Evolutionary conservation across 1,139 yeast genomes (phyloP), one percentile per base, ranked within the genome.

Genomic region (Candida sojae): DNA sequence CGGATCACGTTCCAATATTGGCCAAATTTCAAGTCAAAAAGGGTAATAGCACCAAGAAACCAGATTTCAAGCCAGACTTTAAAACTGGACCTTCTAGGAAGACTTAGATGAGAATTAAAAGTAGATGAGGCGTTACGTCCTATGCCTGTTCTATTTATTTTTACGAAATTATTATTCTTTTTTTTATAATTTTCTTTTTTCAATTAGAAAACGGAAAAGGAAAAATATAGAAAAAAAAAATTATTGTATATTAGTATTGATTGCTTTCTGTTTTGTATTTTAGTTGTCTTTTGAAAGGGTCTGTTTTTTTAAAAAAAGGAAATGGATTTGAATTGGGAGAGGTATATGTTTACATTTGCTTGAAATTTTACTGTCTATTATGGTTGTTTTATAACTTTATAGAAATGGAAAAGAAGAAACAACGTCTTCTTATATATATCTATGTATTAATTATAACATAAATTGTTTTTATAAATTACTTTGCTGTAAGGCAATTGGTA

Each of bases 1-100:
- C 97, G 41, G 99, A 93, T 67, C 98, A 93, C 68, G 82, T 92
- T 59, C 93, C 97, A 13, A 73, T 92, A 55, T 80, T 91, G 49
- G 76, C 93, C 29, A 83, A 84, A 64, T 86, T 91, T 59, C 88
- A 84, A 58, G 79, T 90, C 61, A 84, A 84, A 64, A 86, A 83
- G 64, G 58, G 60, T 41, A 61, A 58, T 28, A 52, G 63, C 8
- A 47, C 55, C 13, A 64, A 63, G 55, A 74, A 70, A 53, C 72
- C 75, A 40, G 79, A 78, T 52, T 71, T 75, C 57, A 79, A 76
- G 61, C 83, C 80, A 32, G 84, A 79, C 57, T 79, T 78, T 57
- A 79, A 79, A 57, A 57, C 72, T 38, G 78, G 79, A 9, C 66
- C 77, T 39, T 76, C 83, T 26, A 71, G 84, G 54, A 80, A 79